Evolutionary conservation across 2,329 filamentous ascomycete species (phyloP).

Genomic region (Pseudogymnoascus sp.): DNA sequence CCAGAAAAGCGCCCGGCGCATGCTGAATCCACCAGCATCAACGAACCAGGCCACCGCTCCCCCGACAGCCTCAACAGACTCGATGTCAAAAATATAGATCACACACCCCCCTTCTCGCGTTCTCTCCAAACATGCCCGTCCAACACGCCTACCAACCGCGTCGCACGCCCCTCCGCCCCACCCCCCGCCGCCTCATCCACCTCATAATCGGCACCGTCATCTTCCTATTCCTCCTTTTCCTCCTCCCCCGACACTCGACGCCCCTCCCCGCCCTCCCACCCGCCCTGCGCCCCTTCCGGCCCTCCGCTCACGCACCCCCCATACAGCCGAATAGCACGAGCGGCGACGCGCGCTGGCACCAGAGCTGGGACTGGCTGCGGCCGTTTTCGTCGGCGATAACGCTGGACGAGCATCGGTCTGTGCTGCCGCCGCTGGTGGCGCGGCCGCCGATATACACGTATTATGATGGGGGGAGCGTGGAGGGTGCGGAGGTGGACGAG

Average conservation of each 20-base stretch:
- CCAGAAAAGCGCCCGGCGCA: not conserved
- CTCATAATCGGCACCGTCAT: not conserved
- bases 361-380: conserved; percentile 81
- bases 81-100: not conserved
- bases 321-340: conserved; percentile 70
- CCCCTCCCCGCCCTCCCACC: not conserved
- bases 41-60: not conserved
- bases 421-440: conserved; percentile 66
- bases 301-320: conserved; percentile 61
- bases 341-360: conserved; percentile 75
- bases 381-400: conserved; percentile 77
- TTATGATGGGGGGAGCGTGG: conserved; percentile 61
- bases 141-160: not conserved
- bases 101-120: not conserved
- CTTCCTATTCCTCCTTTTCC: not conserved
- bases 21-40: not conserved
- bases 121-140: not conserved
- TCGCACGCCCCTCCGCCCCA: not conserved
- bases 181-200: not conserved
- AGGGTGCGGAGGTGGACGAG: conserved; percentile 54
- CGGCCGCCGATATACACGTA: conserved; percentile 82
- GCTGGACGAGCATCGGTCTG: conserved; percentile 71
- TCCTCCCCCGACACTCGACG: not conserved
- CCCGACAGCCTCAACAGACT: not conserved
- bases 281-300: conserved; percentile 47